A percentile compares a stretch with the other conserved stretches of the same genome.
Evolutionary conservation across 129 eudicot species (phyloP).

Genomic region (Heracleum sosnowskyi): DNA sequence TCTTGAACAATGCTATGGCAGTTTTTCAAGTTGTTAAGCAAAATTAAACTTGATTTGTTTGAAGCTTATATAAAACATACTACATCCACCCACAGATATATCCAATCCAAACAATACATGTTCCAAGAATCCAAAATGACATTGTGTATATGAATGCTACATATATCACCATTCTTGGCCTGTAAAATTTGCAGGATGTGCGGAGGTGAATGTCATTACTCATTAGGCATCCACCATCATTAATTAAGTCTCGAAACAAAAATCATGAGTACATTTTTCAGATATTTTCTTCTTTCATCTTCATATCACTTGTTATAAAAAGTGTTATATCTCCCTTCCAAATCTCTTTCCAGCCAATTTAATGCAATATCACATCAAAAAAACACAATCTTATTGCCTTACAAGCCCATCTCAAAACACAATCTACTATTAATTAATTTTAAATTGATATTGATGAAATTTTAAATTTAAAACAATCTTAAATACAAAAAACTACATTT

Average conservation of each 20-base stretch:
- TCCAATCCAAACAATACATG: neutral
- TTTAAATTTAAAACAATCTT: too few species aligned
- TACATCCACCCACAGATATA: neutral
- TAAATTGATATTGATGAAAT: too few species aligned
- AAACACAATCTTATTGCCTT: too few species aligned
- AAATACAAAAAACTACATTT: too few species aligned
- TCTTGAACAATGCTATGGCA: conserved; percentile 31
- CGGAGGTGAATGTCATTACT: too few species aligned
- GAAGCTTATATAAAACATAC: neutral
- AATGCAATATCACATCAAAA: neutral
- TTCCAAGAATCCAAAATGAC: neutral
- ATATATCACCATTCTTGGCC: neutral
- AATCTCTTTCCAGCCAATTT: neutral
- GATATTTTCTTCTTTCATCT: neutral
- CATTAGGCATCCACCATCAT: too few species aligned
- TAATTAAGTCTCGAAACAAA: too few species aligned
- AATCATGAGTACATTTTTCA: too few species aligned
- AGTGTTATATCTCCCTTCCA: neutral
- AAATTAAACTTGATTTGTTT: neutral
- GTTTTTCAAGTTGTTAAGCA: conserved; percentile 24
- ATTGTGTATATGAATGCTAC: neutral
- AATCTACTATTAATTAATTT: too few species aligned
- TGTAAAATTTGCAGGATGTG: too few species aligned
- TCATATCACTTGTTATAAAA: neutral
- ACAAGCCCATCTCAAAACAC: too few species aligned